Conservation (phyloP, 2,329 filamentous ascomycete species). For the Ceratocystiopsis minuta region DNA sequence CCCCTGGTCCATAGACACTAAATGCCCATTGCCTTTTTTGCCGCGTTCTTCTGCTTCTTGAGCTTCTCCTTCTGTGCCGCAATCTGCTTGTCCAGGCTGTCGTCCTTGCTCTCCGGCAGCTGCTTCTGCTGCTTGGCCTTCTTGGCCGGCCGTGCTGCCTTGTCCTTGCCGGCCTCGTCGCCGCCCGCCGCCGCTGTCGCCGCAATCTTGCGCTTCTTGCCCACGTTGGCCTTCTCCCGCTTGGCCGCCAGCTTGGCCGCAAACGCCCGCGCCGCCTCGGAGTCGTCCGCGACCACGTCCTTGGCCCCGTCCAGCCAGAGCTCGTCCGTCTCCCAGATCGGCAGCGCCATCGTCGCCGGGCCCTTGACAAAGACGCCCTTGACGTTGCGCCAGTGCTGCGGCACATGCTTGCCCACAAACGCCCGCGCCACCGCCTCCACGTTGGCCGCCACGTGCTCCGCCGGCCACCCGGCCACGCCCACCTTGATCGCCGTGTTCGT, state of each 20-base stretch:
- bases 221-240: slow-evolving; percentile 35
- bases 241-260: slow-evolving; percentile 16
- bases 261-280: slow-evolving; percentile 28
- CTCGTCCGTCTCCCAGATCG: slow-evolving; percentile 88
- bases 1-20: not conserved
- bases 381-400: slow-evolving; percentile 76
- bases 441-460: slow-evolving; percentile 67
- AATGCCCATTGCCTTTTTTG: slow-evolving; percentile 19
- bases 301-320: slow-evolving; percentile 66
- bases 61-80: slow-evolving; percentile 38
- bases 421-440: slow-evolving; percentile 50
- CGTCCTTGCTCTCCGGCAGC: slow-evolving; percentile 27
- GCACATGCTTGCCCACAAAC: slow-evolving; percentile 62
- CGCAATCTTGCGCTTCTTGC: slow-evolving; percentile 45
- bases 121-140: slow-evolving; percentile 31
- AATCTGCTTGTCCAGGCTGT: slow-evolving; percentile 38
- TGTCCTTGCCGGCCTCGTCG: slow-evolving; percentile 28
- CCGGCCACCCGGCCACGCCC: slow-evolving; percentile 54
- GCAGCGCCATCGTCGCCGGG: slow-evolving; percentile 68
- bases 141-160: slow-evolving; percentile 21
- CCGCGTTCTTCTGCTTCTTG: slow-evolving; percentile 40
- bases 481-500: slow-evolving; percentile 68
- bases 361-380: slow-evolving; percentile 80
- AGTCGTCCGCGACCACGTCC: slow-evolving; percentile 43
- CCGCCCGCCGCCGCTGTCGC: slow-evolving; percentile 15